Evolutionary conservation across 2,329 filamentous ascomycete species (phyloP).

Genomic region (Aspergillus pseudotamarii): DNA sequence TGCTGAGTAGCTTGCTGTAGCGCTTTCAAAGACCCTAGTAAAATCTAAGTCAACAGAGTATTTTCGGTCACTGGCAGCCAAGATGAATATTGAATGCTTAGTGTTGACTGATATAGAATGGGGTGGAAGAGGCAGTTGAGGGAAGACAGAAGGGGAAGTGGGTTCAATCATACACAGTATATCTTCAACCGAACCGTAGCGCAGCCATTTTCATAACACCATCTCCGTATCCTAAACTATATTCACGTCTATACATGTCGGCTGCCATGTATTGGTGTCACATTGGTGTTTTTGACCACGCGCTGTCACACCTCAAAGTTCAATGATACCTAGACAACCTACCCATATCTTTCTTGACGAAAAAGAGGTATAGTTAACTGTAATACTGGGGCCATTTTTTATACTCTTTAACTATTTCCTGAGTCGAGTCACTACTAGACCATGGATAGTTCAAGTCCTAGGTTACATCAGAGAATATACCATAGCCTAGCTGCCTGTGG

Average conservation of each 20-base stretch:
- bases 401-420: neutral
- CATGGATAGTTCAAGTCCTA: too few relatives aligned
- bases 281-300: too few relatives aligned
- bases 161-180: neutral
- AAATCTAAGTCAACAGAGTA: slow-evolving; percentile 25
- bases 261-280: too few relatives aligned
- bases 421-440: too few relatives aligned
- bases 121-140: neutral
- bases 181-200: neutral
- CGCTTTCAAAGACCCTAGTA: slow-evolving; percentile 22
- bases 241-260: neutral
- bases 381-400: neutral
- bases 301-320: neutral
- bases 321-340: neutral
- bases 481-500: too few relatives aligned
- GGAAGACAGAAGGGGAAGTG: neutral
- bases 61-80: slow-evolving; percentile 10
- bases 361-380: neutral
- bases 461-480: too few relatives aligned
- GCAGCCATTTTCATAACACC: neutral
- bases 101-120: neutral
- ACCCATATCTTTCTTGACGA: neutral
- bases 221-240: neutral
- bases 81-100: neutral
- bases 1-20: slow-evolving; percentile 11